Percentiles rank a stretch among this genome's conserved stretches.
phyloP scores from a whole-genome alignment of 495 filamentous ascomycete species.

The Apiosordaria backusii region DNA sequence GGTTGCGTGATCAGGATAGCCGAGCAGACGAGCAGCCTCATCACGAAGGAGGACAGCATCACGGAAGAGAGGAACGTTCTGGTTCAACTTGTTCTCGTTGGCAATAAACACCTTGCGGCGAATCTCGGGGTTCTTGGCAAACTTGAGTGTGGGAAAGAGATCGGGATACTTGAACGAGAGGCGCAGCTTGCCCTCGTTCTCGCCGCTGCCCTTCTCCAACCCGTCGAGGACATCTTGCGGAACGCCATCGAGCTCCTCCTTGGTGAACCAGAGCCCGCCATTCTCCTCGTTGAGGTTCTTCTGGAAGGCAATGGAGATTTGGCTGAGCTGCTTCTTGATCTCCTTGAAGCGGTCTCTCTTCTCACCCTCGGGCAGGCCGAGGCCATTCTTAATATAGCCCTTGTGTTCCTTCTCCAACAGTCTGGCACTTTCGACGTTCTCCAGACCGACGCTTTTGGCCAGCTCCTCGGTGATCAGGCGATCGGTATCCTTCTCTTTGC shows the following conservation, averaged over 20 bases:
- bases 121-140: conserved; percentile 52
- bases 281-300: conserved; percentile 63
- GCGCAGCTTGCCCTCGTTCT: conserved; percentile 58
- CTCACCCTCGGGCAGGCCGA: conserved; percentile 51
- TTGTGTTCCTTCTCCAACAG: conserved; percentile 58
- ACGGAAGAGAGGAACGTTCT: conserved; percentile 80
- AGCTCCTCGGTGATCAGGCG: conserved; percentile 29
- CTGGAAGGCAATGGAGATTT: conserved; percentile 54
- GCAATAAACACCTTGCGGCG: conserved; percentile 54
- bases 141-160: conserved; percentile 58
- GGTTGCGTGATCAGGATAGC: conserved; percentile 88
- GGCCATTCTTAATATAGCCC: conserved; percentile 54
- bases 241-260: conserved; percentile 56
- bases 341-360: conserved; percentile 60
- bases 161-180: conserved; percentile 63
- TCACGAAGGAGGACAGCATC: conserved; percentile 87
- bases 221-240: conserved; percentile 53
- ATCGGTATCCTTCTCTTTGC: conserved; percentile 36
- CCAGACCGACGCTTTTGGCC: conserved; percentile 31
- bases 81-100: conserved; percentile 68
- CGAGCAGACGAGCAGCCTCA: conserved; percentile 85
- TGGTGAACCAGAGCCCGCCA: conserved; percentile 57
- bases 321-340: conserved; percentile 59
- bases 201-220: conserved; percentile 68
- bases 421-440: conserved; percentile 48